Conservation (phyloP, 2,329 filamentous ascomycete species). For the Diplodia intermedia region DNA sequence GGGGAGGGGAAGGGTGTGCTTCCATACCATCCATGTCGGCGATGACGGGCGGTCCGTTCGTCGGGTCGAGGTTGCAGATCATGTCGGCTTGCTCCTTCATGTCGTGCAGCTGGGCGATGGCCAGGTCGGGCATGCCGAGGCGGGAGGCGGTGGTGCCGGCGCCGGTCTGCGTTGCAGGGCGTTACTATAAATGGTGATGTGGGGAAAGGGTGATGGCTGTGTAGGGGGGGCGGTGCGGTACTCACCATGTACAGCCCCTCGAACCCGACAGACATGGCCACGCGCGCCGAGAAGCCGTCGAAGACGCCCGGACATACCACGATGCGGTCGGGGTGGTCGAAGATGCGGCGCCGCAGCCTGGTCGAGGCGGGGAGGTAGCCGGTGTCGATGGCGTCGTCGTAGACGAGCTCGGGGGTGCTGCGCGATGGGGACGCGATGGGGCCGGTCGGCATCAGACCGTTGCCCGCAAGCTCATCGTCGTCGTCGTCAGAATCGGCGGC, state of each 20-base stretch:
- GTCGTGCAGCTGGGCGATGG: constrained; percentile 66
- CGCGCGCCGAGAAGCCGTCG: constrained; percentile 62
- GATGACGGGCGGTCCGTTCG: constrained; percentile 61
- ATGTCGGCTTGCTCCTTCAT: constrained; percentile 69
- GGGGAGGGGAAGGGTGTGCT: not conserved
- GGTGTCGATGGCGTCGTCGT: not conserved
- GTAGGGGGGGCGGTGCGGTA: not conserved
- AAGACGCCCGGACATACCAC: constrained; percentile 6
- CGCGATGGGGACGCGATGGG: not conserved
- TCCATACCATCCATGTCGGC: constrained; percentile 60
- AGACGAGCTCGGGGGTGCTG: not conserved
- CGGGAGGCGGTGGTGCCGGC: constrained; percentile 68
- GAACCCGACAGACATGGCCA: constrained; percentile 67
- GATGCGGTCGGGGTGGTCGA: not conserved
- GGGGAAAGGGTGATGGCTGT: not conserved
- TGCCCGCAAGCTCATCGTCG: not conserved
- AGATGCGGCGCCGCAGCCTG: constrained; percentile 2
- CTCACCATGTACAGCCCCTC: constrained; percentile 71
- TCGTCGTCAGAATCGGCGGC: not conserved
- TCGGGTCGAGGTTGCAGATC: constrained; percentile 65
- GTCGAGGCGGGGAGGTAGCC: constrained; percentile 3
- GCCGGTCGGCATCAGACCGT: not conserved
- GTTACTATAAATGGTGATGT: no score
- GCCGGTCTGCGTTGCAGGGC: constrained; percentile 57
- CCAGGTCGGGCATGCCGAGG: constrained; percentile 69